A percentile compares a stretch with the other conserved stretches of the same genome.
Evolutionary conservation across 352 stramenopile genomes (phyloP).

Genomic region (Elongisporangium anandrum): DNA sequence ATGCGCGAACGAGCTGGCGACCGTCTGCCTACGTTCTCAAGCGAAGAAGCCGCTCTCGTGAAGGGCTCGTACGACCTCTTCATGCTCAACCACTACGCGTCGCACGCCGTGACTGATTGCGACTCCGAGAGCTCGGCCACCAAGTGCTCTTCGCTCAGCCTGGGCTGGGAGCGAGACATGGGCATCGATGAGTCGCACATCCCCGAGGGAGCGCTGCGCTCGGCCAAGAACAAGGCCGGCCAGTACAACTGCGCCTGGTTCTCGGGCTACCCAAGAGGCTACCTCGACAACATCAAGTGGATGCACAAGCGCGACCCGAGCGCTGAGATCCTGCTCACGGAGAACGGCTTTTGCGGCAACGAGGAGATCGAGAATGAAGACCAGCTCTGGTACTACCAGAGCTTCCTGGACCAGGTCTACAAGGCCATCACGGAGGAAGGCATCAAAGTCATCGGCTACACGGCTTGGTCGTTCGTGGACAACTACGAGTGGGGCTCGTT

Average conservation of each 20-base stretch:
- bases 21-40: slow-evolving; percentile 81
- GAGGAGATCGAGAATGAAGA: slow-evolving; percentile 26
- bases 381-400: slow-evolving; percentile 18
- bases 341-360: slow-evolving; percentile 43
- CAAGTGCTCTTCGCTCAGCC: slow-evolving; percentile 23
- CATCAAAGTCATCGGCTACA: slow-evolving; percentile 54
- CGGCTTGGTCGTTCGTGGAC: slow-evolving; percentile 89
- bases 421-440: neutral
- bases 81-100: slow-evolving; percentile 93
- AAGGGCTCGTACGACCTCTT: slow-evolving; percentile 91
- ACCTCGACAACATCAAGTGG: slow-evolving; percentile 26
- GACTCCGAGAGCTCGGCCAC: slow-evolving; percentile 20
- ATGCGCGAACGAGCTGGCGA: slow-evolving; percentile 74
- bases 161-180: slow-evolving; percentile 39
- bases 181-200: slow-evolving; percentile 41
- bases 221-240: slow-evolving; percentile 24
- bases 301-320: slow-evolving; percentile 23
- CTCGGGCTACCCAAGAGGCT: slow-evolving; percentile 39
- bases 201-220: slow-evolving; percentile 49
- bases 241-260: slow-evolving; percentile 38
- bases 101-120: slow-evolving; percentile 51
- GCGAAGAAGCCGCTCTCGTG: slow-evolving; percentile 55
- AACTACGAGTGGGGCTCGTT: slow-evolving; percentile 91
- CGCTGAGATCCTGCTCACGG: slow-evolving; percentile 26
- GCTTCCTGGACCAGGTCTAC: slow-evolving; percentile 15